Base-by-base conservation (phyloP, 768 basidiomycete species). In the Macrocybe gigantea region DNA sequence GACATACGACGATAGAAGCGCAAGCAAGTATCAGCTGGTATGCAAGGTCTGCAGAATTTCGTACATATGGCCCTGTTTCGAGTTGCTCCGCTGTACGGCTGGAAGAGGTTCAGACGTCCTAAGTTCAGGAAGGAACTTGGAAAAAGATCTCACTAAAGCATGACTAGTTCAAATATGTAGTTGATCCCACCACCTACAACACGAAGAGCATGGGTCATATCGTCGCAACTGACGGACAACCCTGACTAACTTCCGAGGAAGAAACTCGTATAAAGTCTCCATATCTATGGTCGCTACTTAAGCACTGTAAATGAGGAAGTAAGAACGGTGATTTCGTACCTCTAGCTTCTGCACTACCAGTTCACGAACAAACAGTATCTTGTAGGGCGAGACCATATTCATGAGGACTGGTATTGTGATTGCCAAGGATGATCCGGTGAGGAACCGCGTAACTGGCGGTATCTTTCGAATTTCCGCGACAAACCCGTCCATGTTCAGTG, bases 391-490 rank as follows among this genome's bases (percentile, higher is more conserved):
- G 15, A 89, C 56, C 2, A 88, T 48, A 9, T 76, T 66, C 54
- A 83, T 61, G 51, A 86, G 60, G 29, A 76, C 67, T 0, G 87
- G 75, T 1, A 83, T 14, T 0, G 88, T 79, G 35, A 89, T 68
- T 0, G 65, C 79, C 2, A 88, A 58, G 1, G 80, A 77, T 1
- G 87, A 84, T 14, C 66, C 69, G 49, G 78, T 73, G 5, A 89
- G 61, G 47, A 83, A 80, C 32, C 91, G 80, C 5, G 91, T 92
- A 34, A 93, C 83, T 33, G 85, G 85, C 0, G 91, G 90, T 1
- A 93, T 88, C 68, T 89, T 91, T 56, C 73, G 78, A 45, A 92
- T 64, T 68, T 91, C 85, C 14, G 77, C 70, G 2, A 74, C 15
- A 34, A 82, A 58, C 12, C 69, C 66, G 44, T 74, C 66, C 78